A percentile compares a stretch with the other conserved stretches of the same genome.
Evolutionary conservation across 306 rosid genomes (phyloP).

Genomic region (Geum urbanum): DNA sequence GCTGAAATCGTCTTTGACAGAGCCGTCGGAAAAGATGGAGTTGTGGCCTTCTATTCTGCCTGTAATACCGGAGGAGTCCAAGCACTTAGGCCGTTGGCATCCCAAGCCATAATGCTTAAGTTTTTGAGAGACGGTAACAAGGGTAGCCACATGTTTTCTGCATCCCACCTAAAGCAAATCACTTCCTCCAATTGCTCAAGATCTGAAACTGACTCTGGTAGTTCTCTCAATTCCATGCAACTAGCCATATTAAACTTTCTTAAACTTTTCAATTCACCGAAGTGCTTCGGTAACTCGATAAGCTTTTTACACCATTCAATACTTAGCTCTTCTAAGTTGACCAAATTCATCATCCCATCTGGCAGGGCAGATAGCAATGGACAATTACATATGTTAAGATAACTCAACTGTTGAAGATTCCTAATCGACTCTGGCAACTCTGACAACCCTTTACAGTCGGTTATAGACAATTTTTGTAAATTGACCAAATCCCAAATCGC

Average conservation of each 20-base stretch:
- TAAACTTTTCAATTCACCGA: conserved; percentile 36
- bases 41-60: not conserved
- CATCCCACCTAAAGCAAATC: not conserved
- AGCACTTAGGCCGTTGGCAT: rapidly evolving
- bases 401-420: not conserved
- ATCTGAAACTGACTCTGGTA: conserved; percentile 41
- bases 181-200: conserved; percentile 15
- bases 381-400: too few species aligned
- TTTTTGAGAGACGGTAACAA: not conserved
- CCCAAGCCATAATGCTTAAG: not conserved
- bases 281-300: conserved; percentile 10
- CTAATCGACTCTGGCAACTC: not conserved
- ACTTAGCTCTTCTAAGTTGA: too few species aligned
- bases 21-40: too few species aligned
- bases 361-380: too few species aligned
- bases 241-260: conserved; percentile 30
- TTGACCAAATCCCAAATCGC: too few species aligned
- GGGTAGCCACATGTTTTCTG: not conserved
- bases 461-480: too few species aligned
- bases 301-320: too few species aligned
- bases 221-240: conserved; percentile 28
- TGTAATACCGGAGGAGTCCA: too few species aligned
- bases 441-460: not conserved
- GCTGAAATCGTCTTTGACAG: too few species aligned
- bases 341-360: too few species aligned